Evolutionary conservation across 495 filamentous ascomycete species (phyloP).

Genomic region (Podospora tetraspora): DNA sequence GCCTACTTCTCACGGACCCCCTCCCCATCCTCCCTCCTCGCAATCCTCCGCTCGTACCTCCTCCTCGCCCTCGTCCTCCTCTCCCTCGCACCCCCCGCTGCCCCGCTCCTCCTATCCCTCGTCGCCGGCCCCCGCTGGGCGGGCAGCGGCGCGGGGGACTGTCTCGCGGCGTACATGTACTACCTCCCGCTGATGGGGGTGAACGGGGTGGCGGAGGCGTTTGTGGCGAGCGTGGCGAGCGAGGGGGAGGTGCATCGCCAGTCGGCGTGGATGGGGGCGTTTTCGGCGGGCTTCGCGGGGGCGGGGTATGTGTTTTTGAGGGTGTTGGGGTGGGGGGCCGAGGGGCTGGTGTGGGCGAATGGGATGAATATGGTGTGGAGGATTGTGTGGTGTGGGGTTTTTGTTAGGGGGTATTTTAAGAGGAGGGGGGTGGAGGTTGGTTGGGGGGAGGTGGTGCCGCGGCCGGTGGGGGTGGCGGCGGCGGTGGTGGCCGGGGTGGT

Average conservation of each 20-base stretch:
- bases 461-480: constrained; percentile 17
- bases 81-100: constrained; percentile 64
- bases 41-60: constrained; percentile 56
- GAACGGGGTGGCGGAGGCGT: constrained; percentile 89
- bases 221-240: constrained; percentile 78
- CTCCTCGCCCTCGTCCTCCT: constrained; percentile 64
- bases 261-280: constrained; percentile 73
- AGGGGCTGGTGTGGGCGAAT: constrained; percentile 79
- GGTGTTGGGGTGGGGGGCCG: constrained; percentile 61
- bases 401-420: constrained; percentile 62
- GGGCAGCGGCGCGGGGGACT: constrained; percentile 51
- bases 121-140: constrained; percentile 73
- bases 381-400: constrained; percentile 70
- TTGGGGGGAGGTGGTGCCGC: constrained; percentile 27
- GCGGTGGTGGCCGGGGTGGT: constrained; percentile 21
- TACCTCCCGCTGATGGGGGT: constrained; percentile 89
- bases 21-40: constrained; percentile 38
- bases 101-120: constrained; percentile 63
- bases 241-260: constrained; percentile 65
- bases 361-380: constrained; percentile 78
- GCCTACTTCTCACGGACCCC: constrained; percentile 68
- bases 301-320: constrained; percentile 67
- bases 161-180: constrained; percentile 76
- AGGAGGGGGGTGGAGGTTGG: constrained; percentile 31
- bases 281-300: constrained; percentile 65